Evolutionary conservation across 352 stramenopile genomes (phyloP).

Genomic region (Phytophthora nicotianae): DNA sequence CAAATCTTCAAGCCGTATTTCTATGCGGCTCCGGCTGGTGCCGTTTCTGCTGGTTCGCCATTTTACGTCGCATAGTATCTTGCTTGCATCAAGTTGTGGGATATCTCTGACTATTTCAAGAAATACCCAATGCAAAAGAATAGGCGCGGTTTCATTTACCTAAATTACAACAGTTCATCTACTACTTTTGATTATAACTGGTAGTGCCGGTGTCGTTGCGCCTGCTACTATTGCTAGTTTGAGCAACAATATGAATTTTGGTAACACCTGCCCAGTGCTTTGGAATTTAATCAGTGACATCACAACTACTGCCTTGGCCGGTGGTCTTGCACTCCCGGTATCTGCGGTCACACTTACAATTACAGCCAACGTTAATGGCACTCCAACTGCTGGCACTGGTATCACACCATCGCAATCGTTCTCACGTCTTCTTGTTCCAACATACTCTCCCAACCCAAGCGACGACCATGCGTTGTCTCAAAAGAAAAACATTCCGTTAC

Average conservation of each 20-base stretch:
- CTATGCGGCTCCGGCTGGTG: constrained; percentile 14
- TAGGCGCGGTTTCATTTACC: constrained; percentile 6
- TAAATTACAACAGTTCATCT: constrained; percentile 14
- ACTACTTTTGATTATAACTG: constrained; percentile 5
- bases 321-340: not conserved
- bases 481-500: constrained; percentile 21
- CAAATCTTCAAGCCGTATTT: constrained; percentile 20
- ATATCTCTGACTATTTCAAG: constrained; percentile 18
- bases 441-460: constrained; percentile 16
- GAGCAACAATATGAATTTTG: constrained; percentile 1
- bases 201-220: not conserved
- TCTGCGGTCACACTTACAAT: not conserved
- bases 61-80: constrained; percentile 12
- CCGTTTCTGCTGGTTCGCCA: constrained; percentile 11
- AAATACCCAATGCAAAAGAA: constrained; percentile 21
- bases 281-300: constrained; percentile 9
- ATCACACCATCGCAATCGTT: constrained; percentile 2
- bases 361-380: constrained; percentile 19
- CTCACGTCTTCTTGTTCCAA: constrained; percentile 1
- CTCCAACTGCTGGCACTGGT: not conserved
- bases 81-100: constrained; percentile 7
- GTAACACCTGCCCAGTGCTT: constrained; percentile 2
- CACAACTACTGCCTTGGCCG: not conserved
- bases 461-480: constrained; percentile 5
- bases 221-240: constrained; percentile 7